A percentile compares a stretch with the other conserved stretches of the same genome.
Conservation (phyloP, 23 red algal species). For the Gracilaria domingensis region DNA sequence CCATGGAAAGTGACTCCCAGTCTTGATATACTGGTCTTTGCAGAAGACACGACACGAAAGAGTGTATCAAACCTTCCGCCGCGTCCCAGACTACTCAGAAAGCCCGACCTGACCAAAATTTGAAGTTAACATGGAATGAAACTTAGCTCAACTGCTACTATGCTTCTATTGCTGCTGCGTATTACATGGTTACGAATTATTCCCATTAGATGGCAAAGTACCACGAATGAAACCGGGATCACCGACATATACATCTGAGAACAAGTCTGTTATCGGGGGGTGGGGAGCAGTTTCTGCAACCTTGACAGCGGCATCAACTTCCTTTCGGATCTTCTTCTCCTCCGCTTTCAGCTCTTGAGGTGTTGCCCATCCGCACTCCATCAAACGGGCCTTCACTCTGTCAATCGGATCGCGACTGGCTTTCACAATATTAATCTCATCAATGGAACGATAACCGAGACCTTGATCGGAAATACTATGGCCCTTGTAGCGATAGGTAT, state of each 20-base stretch:
- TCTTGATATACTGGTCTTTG: no score
- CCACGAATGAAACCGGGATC: slow-evolving; percentile 57
- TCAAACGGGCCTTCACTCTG: slow-evolving; percentile 84
- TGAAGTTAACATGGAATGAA: slow-evolving; percentile 5
- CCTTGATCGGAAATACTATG: slow-evolving; percentile 98
- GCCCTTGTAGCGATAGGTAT: slow-evolving; percentile 96
- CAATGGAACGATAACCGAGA: slow-evolving; percentile 88
- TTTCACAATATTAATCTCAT: slow-evolving; percentile 92
- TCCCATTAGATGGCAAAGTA: slow-evolving; percentile 56
- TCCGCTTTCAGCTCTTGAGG: slow-evolving; percentile 82
- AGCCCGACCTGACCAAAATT: background rate
- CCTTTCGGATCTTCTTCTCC: slow-evolving; percentile 85
- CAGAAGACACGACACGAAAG: background rate
- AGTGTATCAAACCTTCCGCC: background rate
- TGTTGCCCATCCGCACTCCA: slow-evolving; percentile 90
- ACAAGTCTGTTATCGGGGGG: slow-evolving; percentile 77
- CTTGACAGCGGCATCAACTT: slow-evolving; percentile 89
- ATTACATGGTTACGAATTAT: slow-evolving; percentile 13
- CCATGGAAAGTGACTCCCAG: no score
- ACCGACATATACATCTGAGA: slow-evolving; percentile 69
- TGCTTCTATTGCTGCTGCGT: no score
- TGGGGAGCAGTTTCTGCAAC: slow-evolving; percentile 67
- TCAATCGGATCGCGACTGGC: slow-evolving; percentile 94
- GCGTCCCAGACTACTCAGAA: background rate
- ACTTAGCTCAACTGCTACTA: background rate